Conservation (phyloP, 129 eudicot genomes). For the Arctium minus region DNA sequence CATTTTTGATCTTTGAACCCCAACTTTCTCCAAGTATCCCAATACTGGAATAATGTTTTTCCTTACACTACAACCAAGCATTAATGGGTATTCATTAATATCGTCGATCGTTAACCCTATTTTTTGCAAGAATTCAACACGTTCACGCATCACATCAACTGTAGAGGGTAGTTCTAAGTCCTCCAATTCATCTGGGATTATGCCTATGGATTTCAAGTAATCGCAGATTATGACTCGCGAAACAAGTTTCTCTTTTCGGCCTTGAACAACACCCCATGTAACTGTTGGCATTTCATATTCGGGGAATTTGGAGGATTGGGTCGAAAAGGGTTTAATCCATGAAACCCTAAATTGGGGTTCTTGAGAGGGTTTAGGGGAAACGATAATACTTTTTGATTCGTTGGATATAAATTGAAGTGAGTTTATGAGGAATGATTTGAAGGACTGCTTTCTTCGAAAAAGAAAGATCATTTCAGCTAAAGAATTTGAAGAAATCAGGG, state of each 20-base stretch:
- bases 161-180: slow-evolving; percentile 63
- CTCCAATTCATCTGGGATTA: slow-evolving; percentile 62
- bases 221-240: slow-evolving; percentile 63
- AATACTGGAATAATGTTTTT: slow-evolving; percentile 64
- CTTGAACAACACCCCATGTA: slow-evolving; percentile 80
- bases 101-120: slow-evolving; percentile 61
- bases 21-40: slow-evolving; percentile 69
- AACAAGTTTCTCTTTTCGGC: slow-evolving; percentile 65
- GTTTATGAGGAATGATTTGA: slow-evolving; percentile 18
- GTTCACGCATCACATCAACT: slow-evolving; percentile 69
- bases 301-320: slow-evolving; percentile 53
- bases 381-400: neutral
- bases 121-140: slow-evolving; percentile 72
- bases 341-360: slow-evolving; percentile 32
- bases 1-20: slow-evolving; percentile 49
- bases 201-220: slow-evolving; percentile 55
- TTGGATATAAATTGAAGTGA: slow-evolving; percentile 15
- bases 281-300: slow-evolving; percentile 83
- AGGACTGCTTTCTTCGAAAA: slow-evolving; percentile 28
- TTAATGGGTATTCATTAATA: slow-evolving; percentile 64
- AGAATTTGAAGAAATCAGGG: neutral
- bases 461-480: slow-evolving; percentile 32
- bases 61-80: slow-evolving; percentile 80
- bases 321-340: slow-evolving; percentile 34
- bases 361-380: slow-evolving; percentile 25